Conservation (phyloP, 2,329 filamentous ascomycete genomes). For the Cladobotryum protrusum region DNA sequence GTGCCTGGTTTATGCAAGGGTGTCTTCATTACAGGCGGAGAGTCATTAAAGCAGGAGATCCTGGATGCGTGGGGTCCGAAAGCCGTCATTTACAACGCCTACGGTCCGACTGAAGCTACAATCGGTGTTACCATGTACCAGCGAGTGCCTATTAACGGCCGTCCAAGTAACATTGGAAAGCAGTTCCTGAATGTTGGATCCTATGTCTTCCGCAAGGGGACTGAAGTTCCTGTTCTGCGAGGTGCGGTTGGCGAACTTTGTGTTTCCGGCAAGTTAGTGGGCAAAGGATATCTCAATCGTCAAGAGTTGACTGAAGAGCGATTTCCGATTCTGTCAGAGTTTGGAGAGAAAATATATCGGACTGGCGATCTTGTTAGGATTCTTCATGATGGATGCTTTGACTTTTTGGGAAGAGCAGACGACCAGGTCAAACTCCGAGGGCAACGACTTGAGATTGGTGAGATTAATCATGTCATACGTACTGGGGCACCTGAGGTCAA, state of each 20-base stretch:
- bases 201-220: conserved; percentile 66
- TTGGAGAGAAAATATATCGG: conserved; percentile 64
- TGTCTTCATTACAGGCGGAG: conserved; percentile 89
- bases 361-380: conserved; percentile 85
- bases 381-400: conserved; percentile 72
- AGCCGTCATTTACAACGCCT: conserved; percentile 82
- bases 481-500: conserved; percentile 49
- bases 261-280: conserved; percentile 78
- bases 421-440: conserved; percentile 90
- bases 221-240: conserved; percentile 63
- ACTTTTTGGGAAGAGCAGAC: conserved; percentile 82
- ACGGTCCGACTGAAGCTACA: conserved; percentile 87
- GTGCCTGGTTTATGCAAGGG: conserved; percentile 74
- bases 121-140: conserved; percentile 89
- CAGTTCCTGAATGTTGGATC: conserved; percentile 86
- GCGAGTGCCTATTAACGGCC: conserved; percentile 69
- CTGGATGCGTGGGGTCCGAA: conserved; percentile 77
- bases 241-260: conserved; percentile 85
- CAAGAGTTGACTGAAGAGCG: conserved; percentile 68
- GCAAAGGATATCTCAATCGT: conserved; percentile 81
- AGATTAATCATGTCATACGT: conserved; percentile 81
- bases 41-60: conserved; percentile 83
- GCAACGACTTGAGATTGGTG: conserved; percentile 80
- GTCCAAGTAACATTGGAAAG: conserved; percentile 79
- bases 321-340: conserved; percentile 60